These are phyloP conservation scores for Acer saccharum DNA, from an alignment of 345 rosid genomes.

Conservation along the genomic window DNA sequence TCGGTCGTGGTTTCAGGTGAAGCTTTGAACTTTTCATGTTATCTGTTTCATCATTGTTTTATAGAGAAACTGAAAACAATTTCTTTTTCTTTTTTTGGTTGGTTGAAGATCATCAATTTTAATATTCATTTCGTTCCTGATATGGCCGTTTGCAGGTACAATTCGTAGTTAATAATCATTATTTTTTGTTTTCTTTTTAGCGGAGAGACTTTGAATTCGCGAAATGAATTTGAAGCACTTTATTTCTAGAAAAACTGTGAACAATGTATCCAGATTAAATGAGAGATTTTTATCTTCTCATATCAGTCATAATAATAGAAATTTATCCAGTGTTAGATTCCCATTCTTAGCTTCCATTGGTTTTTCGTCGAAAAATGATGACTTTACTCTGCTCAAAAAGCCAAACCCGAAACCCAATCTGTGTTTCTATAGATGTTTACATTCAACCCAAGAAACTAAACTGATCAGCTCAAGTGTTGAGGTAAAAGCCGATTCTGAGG, in stretches of 20 bases:
- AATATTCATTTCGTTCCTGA: not conserved
- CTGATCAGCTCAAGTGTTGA: slow-evolving; percentile 28
- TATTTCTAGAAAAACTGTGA: slow-evolving; percentile 35
- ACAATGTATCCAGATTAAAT: slow-evolving; percentile 35
- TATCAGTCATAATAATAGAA: slow-evolving; percentile 15
- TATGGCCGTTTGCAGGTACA: slow-evolving; percentile 11
- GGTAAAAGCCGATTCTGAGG: slow-evolving; percentile 22
- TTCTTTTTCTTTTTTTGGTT: not conserved
- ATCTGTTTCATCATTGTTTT: not conserved
- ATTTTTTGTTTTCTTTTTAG: not conserved
- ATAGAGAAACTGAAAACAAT: not conserved
- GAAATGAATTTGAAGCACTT: slow-evolving; percentile 50
- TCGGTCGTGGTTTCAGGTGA: not conserved
- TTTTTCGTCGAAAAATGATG: slow-evolving; percentile 12
- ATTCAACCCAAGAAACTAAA: slow-evolving; percentile 39
- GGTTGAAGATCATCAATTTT: not conserved
- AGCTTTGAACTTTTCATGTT: not conserved
- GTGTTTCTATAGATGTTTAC: slow-evolving; percentile 37
- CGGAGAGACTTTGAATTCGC: too few species aligned
- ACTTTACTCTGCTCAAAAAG: slow-evolving; percentile 10
- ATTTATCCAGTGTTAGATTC: slow-evolving; percentile 31
- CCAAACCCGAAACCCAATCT: slow-evolving; percentile 17
- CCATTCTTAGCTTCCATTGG: slow-evolving; percentile 19
- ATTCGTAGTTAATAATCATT: not conserved
- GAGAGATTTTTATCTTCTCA: slow-evolving; percentile 22